Conservation (phyloP, 305 asterid genomes). For the Nicotiana rustica region DNA sequence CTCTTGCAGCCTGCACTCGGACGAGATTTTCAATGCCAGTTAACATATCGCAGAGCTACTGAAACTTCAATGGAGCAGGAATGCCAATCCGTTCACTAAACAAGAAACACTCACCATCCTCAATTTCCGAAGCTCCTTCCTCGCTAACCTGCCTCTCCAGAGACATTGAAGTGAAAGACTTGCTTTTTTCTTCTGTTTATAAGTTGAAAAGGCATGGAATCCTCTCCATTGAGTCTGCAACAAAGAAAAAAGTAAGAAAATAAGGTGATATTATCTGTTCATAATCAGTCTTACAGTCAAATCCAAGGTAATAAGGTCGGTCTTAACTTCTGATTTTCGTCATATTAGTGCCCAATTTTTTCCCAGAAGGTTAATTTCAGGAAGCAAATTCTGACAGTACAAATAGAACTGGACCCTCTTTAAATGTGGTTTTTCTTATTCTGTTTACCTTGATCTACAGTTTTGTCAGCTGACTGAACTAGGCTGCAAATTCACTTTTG, state of each 20-base stretch:
- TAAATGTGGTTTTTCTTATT: slow-evolving; percentile 7
- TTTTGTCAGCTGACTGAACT: slow-evolving; percentile 26
- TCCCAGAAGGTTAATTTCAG: background rate
- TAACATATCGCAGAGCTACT: slow-evolving; percentile 21
- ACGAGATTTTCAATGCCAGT: slow-evolving; percentile 14
- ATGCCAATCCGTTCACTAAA: slow-evolving; percentile 22
- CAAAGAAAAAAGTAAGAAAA: slow-evolving; percentile 34
- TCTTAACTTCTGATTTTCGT: slow-evolving; percentile 25
- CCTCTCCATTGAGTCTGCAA: slow-evolving; percentile 85
- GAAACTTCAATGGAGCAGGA: slow-evolving; percentile 1
- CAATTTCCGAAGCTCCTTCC: slow-evolving; percentile 88
- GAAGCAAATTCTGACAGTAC: background rate
- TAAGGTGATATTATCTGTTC: background rate
- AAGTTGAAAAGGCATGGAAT: slow-evolving; percentile 64
- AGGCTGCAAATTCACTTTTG: slow-evolving; percentile 21
- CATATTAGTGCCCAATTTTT: background rate
- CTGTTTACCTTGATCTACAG: slow-evolving; percentile 15
- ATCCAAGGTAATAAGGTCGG: background rate
- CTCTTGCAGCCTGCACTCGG: slow-evolving; percentile 84
- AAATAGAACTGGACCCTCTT: background rate
- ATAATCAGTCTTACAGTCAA: background rate
- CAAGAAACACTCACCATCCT: slow-evolving; percentile 65
- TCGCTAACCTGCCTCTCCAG: slow-evolving; percentile 90
- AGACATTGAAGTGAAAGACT: slow-evolving; percentile 79
- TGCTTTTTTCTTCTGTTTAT: slow-evolving; percentile 66